Percentiles rank a stretch among this genome's conserved stretches.
Conservation (phyloP, 2,329 filamentous ascomycete genomes). For the Dothideomycetidae sp. region DNA sequence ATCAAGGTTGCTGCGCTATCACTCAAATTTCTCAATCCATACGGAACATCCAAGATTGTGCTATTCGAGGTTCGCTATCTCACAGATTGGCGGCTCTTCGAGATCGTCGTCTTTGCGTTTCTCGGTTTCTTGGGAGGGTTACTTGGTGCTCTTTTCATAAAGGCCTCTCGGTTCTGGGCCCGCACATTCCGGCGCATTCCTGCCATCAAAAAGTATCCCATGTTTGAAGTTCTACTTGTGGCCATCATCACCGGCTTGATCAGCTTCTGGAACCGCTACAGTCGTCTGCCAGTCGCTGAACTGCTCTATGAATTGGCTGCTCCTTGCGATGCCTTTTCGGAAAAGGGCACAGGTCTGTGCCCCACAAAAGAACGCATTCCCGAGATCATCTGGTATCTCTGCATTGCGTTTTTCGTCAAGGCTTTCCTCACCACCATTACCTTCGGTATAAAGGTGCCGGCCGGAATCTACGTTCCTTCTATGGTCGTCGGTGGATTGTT, state of each 20-base stretch:
- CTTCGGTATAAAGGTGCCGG: slow-evolving; percentile 91
- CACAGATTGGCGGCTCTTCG: slow-evolving; percentile 87
- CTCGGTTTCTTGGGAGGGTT: slow-evolving; percentile 75
- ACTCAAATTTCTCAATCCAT: slow-evolving; percentile 88
- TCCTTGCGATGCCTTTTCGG: slow-evolving; percentile 61
- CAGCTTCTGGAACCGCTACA: slow-evolving; percentile 88
- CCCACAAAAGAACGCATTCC: slow-evolving; percentile 66
- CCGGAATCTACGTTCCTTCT: slow-evolving; percentile 93
- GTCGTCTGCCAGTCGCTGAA: slow-evolving; percentile 78
- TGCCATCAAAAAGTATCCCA: slow-evolving; percentile 65
- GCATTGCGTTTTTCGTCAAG: slow-evolving; percentile 77
- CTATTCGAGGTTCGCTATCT: slow-evolving; percentile 88
- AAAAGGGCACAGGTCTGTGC: slow-evolving; percentile 62
- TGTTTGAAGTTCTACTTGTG: slow-evolving; percentile 79
- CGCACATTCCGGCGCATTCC: slow-evolving; percentile 70
- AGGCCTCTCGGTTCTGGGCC: slow-evolving; percentile 83
- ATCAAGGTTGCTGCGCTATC: slow-evolving; percentile 60
- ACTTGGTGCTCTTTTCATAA: slow-evolving; percentile 86
- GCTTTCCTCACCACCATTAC: slow-evolving; percentile 77
- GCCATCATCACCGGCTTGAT: slow-evolving; percentile 69
- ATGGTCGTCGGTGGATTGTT: slow-evolving; percentile 96
- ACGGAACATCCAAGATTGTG: slow-evolving; percentile 92
- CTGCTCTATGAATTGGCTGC: slow-evolving; percentile 80
- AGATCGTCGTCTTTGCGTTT: slow-evolving; percentile 71
- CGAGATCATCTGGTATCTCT: slow-evolving; percentile 54